Conservation (phyloP, 345 rosid species). For the Theobroma cacao region DNA sequence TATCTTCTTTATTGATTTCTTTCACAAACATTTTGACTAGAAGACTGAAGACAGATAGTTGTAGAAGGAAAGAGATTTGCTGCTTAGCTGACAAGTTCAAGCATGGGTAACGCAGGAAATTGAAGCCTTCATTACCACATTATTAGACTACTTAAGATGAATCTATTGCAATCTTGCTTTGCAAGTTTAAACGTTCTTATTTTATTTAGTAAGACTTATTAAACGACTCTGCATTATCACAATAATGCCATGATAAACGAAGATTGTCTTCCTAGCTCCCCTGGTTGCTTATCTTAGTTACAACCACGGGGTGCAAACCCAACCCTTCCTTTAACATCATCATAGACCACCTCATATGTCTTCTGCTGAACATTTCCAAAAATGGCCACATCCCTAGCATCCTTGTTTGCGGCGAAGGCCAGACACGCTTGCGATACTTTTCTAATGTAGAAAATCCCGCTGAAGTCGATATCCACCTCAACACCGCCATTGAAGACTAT, state of each 20-base stretch:
- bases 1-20: no score
- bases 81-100: no score
- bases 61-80: no score
- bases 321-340: slow-evolving; percentile 48
- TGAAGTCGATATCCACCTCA: slow-evolving; percentile 36
- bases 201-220: not conserved
- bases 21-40: no score
- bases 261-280: not conserved
- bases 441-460: slow-evolving; percentile 44
- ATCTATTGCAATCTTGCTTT: not conserved
- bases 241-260: not conserved
- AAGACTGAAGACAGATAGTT: no score
- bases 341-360: slow-evolving; percentile 73
- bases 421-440: slow-evolving; percentile 57
- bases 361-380: slow-evolving; percentile 73
- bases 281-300: slow-evolving; percentile 18
- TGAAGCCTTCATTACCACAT: no score
- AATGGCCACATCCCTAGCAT: slow-evolving; percentile 43
- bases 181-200: not conserved
- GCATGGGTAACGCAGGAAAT: no score
- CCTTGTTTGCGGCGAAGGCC: slow-evolving; percentile 68
- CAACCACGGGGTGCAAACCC: slow-evolving; percentile 68
- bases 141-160: no score
- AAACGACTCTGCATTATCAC: not conserved
- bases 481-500: slow-evolving; percentile 49